Evolutionary conservation across 2,329 filamentous ascomycete genomes (phyloP), one percentile per base, ranked within the genome.

Genomic region (Aspergillus tubingensis): DNA sequence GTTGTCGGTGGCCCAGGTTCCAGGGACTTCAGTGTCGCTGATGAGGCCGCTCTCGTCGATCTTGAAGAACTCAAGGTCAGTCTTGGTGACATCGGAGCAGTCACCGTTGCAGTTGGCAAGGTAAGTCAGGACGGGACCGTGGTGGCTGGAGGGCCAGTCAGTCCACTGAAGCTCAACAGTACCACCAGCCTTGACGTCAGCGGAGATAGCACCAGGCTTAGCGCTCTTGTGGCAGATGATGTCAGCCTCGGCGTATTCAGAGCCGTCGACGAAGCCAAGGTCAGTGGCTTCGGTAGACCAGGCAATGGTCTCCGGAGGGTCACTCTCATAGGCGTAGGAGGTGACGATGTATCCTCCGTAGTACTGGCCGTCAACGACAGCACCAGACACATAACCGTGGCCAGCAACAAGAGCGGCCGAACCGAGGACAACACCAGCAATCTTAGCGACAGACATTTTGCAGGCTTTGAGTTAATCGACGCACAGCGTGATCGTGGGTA

Each of bases 61-160:
- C 81, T 90, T 90, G 81, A 87, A 85, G 74, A 83, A 89, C 64
- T 83, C 74, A 30, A 88, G 80, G 5, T 76, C 69, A 2, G 72
- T 75, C 73, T 85, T 84, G 73, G 84, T 81, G 58, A 82, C 84
- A 0, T 73, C 72, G 39, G 82, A 77, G 73, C 84, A 88, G 72
- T 86, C 81, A 21, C 82, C 85, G 56, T 82, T 75, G 75, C 85
- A 87, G 67, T 80, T 81, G 58, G 87, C 87, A 15, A 89, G 76
- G 77, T 89, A 89, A 72, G 83, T 83, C 63, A 89, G 81, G 67
- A 89, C 82, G 11, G 87, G 87, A 2, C 86, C 86, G 65, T 87
- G 81, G 77, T 91, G 85, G 57, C 80, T 83, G 8, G 83, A 79
- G n/a, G 88, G 87, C 88, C 88, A 91, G 15, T 78, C 77, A 60